phyloP scores from a whole-genome alignment of 164 flowering plant species.

The Protea cynaroides region DNA sequence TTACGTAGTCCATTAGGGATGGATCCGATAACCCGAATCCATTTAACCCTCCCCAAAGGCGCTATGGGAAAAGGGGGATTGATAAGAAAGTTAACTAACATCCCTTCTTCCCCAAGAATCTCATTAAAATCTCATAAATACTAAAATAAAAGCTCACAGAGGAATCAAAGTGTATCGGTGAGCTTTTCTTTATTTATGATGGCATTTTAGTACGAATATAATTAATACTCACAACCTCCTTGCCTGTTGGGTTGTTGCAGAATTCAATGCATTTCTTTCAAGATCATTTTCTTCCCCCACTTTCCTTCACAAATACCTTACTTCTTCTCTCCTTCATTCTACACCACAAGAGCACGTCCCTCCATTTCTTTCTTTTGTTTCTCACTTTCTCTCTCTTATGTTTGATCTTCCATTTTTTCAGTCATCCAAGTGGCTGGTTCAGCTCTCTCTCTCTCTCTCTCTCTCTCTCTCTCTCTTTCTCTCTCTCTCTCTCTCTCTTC shows the following conservation, averaged over 20 bases:
- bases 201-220: neutral
- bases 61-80: no score
- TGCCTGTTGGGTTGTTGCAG: conserved; percentile 29
- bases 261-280: conserved; percentile 32
- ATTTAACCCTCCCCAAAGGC: no score
- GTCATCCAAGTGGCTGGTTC: neutral
- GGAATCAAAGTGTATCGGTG: conserved; percentile 22
- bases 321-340: neutral
- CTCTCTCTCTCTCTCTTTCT: no score
- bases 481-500: no score
- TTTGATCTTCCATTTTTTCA: neutral
- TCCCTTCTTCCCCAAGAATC: no score
- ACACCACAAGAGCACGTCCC: neutral
- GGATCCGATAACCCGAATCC: no score
- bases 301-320: no score
- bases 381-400: neutral
- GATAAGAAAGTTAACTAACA: no score
- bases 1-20: no score
- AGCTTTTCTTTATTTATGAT: conserved; percentile 9
- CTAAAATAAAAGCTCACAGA: conserved; percentile 20
- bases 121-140: conserved; percentile 15
- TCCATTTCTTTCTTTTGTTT: neutral
- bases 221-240: conserved; percentile 36
- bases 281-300: conserved; percentile 17
- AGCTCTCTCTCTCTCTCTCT: neutral